Evolutionary conservation across 176 grass and related monocot species (phyloP), one percentile per base, ranked within the genome.

Genomic region (Aegilops speltoides): DNA sequence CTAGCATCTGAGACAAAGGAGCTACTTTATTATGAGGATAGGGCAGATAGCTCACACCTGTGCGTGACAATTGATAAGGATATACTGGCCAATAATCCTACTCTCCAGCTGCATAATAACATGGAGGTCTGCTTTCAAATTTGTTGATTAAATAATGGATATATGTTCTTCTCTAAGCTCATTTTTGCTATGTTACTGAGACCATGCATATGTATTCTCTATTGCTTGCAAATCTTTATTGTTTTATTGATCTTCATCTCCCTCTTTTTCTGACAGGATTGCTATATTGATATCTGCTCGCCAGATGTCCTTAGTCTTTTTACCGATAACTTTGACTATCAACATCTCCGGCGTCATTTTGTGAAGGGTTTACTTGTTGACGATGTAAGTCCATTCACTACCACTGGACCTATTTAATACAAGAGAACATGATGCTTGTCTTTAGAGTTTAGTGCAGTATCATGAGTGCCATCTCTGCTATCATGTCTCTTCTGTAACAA

Each of bases 281-380:
- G 93, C 68, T 98, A 94, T 86, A 92, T 98, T 78, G 96, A 98
- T 86, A 98, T 98, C 73, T 98, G 93, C 91, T 95, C 96, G 46
- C 88, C 89, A 41, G 93, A 98, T 54, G 91, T 98, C 67, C 81
- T 98, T 24, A 98, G 89, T 73, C 90, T 99, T 82, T 94, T 99
- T 88, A 93, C 91, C 4, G 97, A 99, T 86, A 99, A 99, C 78
- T 99, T 99, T 78, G 97, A 99, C 70, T 97, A 99, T 85, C 97
- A 97, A 59, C 90, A 99, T 88, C 94, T 99, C 84, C 94, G 97
- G n/a, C 94, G 94, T 65, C 97, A 99, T 92, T 99, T 99, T 10
- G 85, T 99, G 34, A 99, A 99, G 89, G 97, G 97, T 85, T 90
- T 99, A 83, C 81, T 97, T 66, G 86, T 96, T 86, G 97, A 99